phyloP scores from a whole-genome alignment of 2,329 filamentous ascomycete genomes.

The Reticulascus tulasneorum region DNA sequence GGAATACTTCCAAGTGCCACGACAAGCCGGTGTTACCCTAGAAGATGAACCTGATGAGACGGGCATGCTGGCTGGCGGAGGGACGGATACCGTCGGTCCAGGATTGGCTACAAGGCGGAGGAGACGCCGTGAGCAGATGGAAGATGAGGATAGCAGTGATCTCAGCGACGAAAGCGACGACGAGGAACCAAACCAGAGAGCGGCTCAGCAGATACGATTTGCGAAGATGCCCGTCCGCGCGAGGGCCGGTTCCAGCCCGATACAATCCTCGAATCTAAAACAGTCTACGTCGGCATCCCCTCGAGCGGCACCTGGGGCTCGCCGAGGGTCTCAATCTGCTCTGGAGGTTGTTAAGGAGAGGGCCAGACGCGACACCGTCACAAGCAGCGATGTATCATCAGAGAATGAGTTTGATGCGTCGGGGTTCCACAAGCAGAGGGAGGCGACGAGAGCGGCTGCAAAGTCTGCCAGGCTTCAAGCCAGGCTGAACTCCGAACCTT shows the following conservation, averaged over 20 bases:
- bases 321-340: conserved; percentile 68
- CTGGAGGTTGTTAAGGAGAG: conserved; percentile 68
- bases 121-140: conserved; percentile 66
- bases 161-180: conserved; percentile 81
- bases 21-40: conserved; percentile 58
- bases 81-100: conserved; percentile 65
- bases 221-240: conserved; percentile 88
- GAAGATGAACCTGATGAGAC: conserved; percentile 71
- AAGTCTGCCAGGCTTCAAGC: conserved; percentile 49
- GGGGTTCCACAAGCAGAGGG: conserved; percentile 59
- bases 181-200: conserved; percentile 60
- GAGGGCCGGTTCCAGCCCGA: conserved; percentile 84
- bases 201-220: conserved; percentile 90
- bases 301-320: conserved; percentile 37
- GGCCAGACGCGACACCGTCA: conserved; percentile 69
- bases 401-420: conserved; percentile 74
- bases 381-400: conserved; percentile 78
- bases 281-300: conserved; percentile 49
- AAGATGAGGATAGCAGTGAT: conserved; percentile 83
- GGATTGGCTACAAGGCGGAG: conserved; percentile 64
- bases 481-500: conserved; percentile 47
- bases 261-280: conserved; percentile 61
- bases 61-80: conserved; percentile 65
- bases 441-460: conserved; percentile 56
- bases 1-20: conserved; percentile 76